A percentile compares a stretch with the other conserved stretches of the same genome.
phyloP scores from a whole-genome alignment of 2,329 filamentous ascomycete species.

The Pseudovirgaria hyperparasitica region DNA sequence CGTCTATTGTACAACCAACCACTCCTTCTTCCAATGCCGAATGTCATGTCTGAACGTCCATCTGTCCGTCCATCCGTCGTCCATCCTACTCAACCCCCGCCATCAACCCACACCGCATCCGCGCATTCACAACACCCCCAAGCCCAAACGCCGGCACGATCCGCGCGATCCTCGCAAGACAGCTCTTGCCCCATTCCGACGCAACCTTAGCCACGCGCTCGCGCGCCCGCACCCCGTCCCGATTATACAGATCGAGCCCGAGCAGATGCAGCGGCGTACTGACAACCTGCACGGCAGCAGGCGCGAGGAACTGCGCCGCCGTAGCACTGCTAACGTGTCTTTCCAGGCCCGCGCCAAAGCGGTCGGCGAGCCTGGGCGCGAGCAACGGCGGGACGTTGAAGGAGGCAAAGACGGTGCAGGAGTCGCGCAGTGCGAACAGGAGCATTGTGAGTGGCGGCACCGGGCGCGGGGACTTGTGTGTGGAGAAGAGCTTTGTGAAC shows the following conservation, averaged over 20 bases:
- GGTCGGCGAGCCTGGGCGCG: conserved; percentile 48
- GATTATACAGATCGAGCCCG: conserved; percentile 77
- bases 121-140: conserved; percentile 73
- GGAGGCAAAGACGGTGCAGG: conserved; percentile 77
- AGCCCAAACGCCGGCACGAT: conserved; percentile 85
- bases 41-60: too few relatives aligned
- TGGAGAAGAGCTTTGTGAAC: conserved; percentile 65
- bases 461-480: conserved; percentile 29
- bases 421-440: conserved; percentile 73
- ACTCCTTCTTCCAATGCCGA: too few relatives aligned
- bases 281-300: conserved; percentile 64
- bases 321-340: conserved; percentile 36
- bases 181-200: conserved; percentile 64
- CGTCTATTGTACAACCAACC: too few relatives aligned
- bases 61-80: too few relatives aligned
- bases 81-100: conserved; percentile 22
- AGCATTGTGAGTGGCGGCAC: conserved; percentile 61
- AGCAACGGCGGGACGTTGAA: conserved; percentile 81
- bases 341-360: conserved; percentile 30
- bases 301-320: conserved; percentile 67
- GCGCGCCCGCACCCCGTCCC: conserved; percentile 38
- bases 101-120: conserved; percentile 58
- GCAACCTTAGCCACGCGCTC: conserved; percentile 58
- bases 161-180: conserved; percentile 62
- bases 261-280: conserved; percentile 77